phyloP scores from a whole-genome alignment of 768 basidiomycete genomes.

The Psilocybe azurescens region DNA sequence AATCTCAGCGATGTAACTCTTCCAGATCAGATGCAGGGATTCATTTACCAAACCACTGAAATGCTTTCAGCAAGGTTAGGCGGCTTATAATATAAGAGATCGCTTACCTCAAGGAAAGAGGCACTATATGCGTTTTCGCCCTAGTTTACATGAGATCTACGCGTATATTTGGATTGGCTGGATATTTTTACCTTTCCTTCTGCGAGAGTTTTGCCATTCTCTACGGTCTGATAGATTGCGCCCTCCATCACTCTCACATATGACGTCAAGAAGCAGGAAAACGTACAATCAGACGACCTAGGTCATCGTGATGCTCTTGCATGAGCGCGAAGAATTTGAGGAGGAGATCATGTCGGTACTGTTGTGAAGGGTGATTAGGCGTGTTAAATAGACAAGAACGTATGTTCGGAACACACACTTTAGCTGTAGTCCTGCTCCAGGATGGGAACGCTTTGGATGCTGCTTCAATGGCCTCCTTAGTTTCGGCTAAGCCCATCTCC shows the following conservation, averaged over 20 bases:
- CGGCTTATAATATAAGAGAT: neutral
- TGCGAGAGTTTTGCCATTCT: constrained; percentile 91
- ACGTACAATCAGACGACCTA: constrained; percentile 84
- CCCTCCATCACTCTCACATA: constrained; percentile 13
- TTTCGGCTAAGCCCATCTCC: constrained; percentile 88
- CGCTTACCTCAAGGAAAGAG: constrained; percentile 77
- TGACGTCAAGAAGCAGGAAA: constrained; percentile 28
- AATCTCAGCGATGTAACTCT: constrained; percentile 10
- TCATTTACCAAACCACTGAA: constrained; percentile 80
- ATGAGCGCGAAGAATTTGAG: constrained; percentile 80
- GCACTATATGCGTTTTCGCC: constrained; percentile 87
- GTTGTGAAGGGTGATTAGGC: constrained; percentile 2
- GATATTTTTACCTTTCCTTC: constrained; percentile 71
- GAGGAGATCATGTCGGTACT: constrained; percentile 86
- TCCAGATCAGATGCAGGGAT: neutral
- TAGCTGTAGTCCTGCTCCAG: constrained; percentile 89
- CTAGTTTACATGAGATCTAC: constrained; percentile 37
- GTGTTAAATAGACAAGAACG: neutral
- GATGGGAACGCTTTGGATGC: constrained; percentile 81
- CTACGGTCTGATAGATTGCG: constrained; percentile 67
- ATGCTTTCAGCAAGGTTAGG: neutral
- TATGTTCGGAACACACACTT: constrained; percentile 49
- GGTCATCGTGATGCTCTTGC: constrained; percentile 85
- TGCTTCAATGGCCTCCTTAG: constrained; percentile 82
- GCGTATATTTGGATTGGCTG: neutral